Conservation (phyloP, 345 rosid genomes). For the Corchorus capsularis region DNA sequence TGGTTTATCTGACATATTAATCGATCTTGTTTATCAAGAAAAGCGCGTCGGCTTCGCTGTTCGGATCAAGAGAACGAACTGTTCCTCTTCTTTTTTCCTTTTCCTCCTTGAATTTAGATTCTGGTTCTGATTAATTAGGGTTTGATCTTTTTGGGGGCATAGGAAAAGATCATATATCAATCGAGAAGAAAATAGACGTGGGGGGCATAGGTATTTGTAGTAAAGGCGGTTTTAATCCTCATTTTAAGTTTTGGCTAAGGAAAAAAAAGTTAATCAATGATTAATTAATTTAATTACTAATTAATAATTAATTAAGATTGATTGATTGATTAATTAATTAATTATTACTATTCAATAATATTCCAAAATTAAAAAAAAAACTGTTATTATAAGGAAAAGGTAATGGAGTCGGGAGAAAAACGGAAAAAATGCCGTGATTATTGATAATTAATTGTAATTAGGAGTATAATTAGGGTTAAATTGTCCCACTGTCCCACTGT, state of each 20-base stretch:
- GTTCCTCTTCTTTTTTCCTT: background rate
- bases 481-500: too few relatives aligned
- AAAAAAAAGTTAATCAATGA: too few relatives aligned
- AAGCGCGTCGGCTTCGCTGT: background rate
- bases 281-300: too few relatives aligned
- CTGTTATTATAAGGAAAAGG: too few relatives aligned
- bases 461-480: too few relatives aligned
- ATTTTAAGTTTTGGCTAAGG: too few relatives aligned
- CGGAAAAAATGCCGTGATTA: background rate
- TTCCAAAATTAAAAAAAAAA: too few relatives aligned
- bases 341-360: too few relatives aligned
- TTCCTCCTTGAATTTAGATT: background rate
- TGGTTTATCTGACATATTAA: constrained; percentile 9
- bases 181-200: background rate
- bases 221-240: background rate
- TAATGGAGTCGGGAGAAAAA: background rate
- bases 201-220: background rate
- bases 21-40: background rate
- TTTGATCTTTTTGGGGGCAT: constrained; percentile 13
- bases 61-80: background rate
- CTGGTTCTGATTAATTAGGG: constrained; percentile 16
- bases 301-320: too few relatives aligned
- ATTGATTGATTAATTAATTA: background rate
- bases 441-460: too few relatives aligned
- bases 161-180: background rate